Percentiles rank a stretch among this genome's conserved stretches.
Evolutionary conservation across 441 rosid genomes (phyloP).

Genomic region (Eruca vesicaria): DNA sequence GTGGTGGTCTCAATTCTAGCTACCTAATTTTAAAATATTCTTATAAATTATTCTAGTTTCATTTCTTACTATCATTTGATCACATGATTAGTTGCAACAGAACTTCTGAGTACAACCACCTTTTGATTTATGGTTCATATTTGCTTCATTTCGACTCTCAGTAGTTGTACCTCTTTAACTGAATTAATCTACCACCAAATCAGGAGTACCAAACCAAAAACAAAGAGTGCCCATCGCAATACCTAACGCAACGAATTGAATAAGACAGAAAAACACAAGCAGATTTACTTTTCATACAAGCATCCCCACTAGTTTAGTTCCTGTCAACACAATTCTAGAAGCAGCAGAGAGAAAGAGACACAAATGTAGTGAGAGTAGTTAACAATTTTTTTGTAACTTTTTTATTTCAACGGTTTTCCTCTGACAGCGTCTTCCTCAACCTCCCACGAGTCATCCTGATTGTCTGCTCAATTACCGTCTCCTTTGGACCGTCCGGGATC

Average conservation of each 20-base stretch:
- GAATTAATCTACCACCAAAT: background rate
- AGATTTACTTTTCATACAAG: slow-evolving; percentile 29
- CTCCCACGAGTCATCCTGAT: slow-evolving; percentile 43
- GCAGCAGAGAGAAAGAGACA: background rate
- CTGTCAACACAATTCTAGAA: slow-evolving; percentile 25
- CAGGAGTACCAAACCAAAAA: slow-evolving; percentile 7
- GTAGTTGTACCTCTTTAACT: slow-evolving; percentile 15
- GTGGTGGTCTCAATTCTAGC: background rate
- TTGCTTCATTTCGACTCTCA: slow-evolving; percentile 28
- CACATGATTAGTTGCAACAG: background rate
- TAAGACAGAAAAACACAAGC: background rate
- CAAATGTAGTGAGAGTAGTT: slow-evolving; percentile 11
- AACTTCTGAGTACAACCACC: slow-evolving; percentile 1
- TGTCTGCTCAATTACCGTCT: slow-evolving; percentile 52
- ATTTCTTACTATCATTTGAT: background rate
- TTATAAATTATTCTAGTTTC: background rate
- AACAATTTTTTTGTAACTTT: slow-evolving; percentile 12
- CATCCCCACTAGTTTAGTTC: slow-evolving; percentile 21
- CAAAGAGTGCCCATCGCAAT: background rate
- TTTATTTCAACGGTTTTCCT: slow-evolving; percentile 33
- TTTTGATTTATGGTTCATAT: background rate
- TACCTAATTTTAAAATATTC: background rate
- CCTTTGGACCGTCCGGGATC: slow-evolving; percentile 46
- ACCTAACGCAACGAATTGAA: slow-evolving; percentile 10
- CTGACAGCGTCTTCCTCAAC: slow-evolving; percentile 56